These are phyloP conservation scores for Sugiyamaella novakii DNA, from an alignment of 1,139 yeast genomes.

Conservation along the genomic window DNA sequence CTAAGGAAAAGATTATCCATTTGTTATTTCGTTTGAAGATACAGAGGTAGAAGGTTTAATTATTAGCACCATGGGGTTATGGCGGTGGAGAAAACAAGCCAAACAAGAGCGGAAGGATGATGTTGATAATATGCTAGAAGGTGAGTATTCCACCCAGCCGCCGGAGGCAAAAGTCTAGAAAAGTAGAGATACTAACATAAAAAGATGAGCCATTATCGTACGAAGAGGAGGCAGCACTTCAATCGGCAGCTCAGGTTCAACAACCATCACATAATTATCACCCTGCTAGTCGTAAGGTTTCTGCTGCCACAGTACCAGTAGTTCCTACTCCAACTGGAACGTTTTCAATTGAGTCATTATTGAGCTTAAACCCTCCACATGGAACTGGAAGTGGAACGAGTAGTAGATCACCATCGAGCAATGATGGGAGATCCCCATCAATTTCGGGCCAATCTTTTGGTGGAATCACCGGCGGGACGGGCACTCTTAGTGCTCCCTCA, in stretches of 20 bases:
- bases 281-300: conserved; percentile 20
- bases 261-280: conserved; percentile 26
- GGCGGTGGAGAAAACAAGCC: conserved; percentile 17
- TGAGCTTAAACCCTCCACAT: conserved; percentile 19
- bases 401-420: conserved; percentile 13
- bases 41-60: no score
- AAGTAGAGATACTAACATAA: not conserved
- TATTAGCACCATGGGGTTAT: conserved; percentile 16
- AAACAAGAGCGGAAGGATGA: conserved; percentile 18
- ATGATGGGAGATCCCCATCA: conserved; percentile 5
- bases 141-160: conserved; percentile 9
- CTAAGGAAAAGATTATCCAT: no score
- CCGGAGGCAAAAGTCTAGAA: not conserved
- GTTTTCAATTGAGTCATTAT: conserved; percentile 22
- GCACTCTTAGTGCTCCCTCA: conserved; percentile 9
- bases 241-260: conserved; percentile 29
- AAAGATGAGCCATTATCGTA: conserved; percentile 32
- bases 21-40: no score
- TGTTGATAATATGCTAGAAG: conserved; percentile 17
- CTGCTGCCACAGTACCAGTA: conserved; percentile 15
- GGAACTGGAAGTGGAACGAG: conserved; percentile 3
- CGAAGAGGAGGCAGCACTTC: conserved; percentile 33
- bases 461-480: not conserved
- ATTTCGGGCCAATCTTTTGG: conserved; percentile 6
- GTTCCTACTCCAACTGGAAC: conserved; percentile 29